phyloP scores from a whole-genome alignment of 2,329 filamentous ascomycete genomes.

The Thielaviopsis ethacetica region DNA sequence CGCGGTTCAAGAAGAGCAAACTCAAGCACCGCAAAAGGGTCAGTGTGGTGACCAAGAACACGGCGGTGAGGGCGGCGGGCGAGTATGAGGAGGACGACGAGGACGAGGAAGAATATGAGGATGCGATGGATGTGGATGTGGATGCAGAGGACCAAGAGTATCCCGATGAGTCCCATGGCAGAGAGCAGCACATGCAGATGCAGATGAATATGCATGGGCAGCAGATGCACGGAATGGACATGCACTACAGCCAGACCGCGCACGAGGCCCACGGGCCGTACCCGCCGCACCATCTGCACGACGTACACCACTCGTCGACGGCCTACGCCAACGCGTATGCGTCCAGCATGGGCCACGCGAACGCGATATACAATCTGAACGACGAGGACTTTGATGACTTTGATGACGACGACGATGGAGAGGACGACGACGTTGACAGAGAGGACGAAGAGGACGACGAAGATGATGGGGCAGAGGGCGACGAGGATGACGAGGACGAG shows the following conservation, averaged over 20 bases:
- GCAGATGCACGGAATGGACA: not conserved
- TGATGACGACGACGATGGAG: conserved; percentile 15
- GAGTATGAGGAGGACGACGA: conserved; percentile 5
- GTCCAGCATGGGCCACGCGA: not conserved
- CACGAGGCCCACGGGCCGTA: not conserved
- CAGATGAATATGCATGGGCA: too few relatives aligned
- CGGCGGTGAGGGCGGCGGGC: conserved; percentile 10
- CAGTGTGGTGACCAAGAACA: conserved; percentile 14
- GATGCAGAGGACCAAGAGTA: not conserved
- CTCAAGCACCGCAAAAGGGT: conserved; percentile 15
- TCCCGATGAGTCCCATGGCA: not conserved
- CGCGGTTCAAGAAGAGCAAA: conserved; percentile 15
- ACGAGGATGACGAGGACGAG: conserved; percentile 15
- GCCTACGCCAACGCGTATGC: not conserved
- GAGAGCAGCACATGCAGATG: too few relatives aligned
- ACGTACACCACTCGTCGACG: not conserved
- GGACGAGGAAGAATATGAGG: conserved; percentile 15
- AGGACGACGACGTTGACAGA: conserved; percentile 15
- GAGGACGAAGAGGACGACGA: conserved; percentile 12
- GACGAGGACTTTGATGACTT: conserved; percentile 15
- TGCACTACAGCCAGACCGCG: not conserved
- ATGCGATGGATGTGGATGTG: conserved; percentile 6
- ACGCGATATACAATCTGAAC: conserved; percentile 13
- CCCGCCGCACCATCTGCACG: not conserved
- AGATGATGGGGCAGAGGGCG: conserved; percentile 16